Evolutionary conservation across 2,329 filamentous ascomycete species (phyloP), one percentile per base, ranked within the genome.

Genomic region (Penicillium glabrum): DNA sequence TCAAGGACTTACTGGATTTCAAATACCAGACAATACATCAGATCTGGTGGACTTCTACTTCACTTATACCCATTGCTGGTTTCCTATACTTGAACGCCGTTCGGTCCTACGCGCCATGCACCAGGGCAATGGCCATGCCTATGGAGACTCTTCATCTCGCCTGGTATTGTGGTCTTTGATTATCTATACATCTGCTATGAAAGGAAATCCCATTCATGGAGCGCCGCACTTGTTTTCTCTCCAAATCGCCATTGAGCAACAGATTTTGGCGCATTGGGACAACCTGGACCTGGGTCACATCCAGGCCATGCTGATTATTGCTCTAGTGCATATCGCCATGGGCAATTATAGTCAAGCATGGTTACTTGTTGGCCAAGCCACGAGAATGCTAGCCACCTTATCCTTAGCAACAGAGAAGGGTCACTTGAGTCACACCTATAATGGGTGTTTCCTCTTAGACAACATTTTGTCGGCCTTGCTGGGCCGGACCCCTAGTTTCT

Each of bases 51-150:
- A 90, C 59, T 79, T 87, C 5, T 90, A 90, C 67, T 88, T 89
- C 56, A 82, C 86, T 1, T 89, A 89, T 62, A 89, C 86, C 0
- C 87, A 91, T 68, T 84, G 82, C 49, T 91, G 89, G 89, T 78
- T 91, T 13, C 89, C 89, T 0, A 84, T 91, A 23, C 77, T 87
- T 14, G 86, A 90, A 60, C 86, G 85, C 57, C 81, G 86, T 39
- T 79, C 81, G 31, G 71, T 89, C 3, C 73, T 86, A 24, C 78
- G 79, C 23, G 81, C 81, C 46, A 72, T 77, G 50, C 75, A 41
- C 67, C 75, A 23, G 72, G 73, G 3, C 56, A 43, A 7, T 33
- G 26, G 11, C 37, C 33, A 29, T 41, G 23, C 16, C 11, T 5
- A 23, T 14, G 39, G 13, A 29, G 19, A 39, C 14, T 23, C 31